A percentile compares a stretch with the other conserved stretches of the same genome.
These are phyloP conservation scores for Castanospermum australe DNA, from an alignment of 306 rosid genomes.

Conservation along the genomic window DNA sequence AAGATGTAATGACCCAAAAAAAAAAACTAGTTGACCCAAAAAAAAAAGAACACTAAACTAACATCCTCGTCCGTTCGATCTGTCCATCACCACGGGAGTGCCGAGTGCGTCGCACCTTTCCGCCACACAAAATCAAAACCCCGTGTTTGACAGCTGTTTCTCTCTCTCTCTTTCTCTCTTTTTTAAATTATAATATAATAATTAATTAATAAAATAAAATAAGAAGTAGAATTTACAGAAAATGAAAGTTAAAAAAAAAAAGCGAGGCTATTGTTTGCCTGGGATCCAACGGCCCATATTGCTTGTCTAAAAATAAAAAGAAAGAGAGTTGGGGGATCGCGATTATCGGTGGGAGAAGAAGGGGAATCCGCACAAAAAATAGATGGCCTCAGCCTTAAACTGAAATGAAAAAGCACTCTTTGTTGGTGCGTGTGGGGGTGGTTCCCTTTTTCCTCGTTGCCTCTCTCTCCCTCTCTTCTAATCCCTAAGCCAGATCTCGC, in stretches of 20 bases:
- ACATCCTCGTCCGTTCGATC: background rate
- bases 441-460: background rate
- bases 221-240: background rate
- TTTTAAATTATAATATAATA: too few relatives aligned
- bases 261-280: background rate
- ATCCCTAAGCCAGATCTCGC: conserved; percentile 26
- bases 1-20: too few relatives aligned
- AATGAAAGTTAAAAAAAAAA: background rate
- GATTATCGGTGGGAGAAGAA: conserved; percentile 48
- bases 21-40: too few relatives aligned
- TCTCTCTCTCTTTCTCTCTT: background rate
- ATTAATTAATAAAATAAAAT: background rate
- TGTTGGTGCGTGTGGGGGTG: too few relatives aligned
- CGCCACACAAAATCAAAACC: background rate
- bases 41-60: too few relatives aligned
- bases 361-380: conserved; percentile 31
- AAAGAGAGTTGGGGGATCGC: too few relatives aligned
- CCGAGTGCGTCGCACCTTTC: background rate
- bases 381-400: conserved; percentile 20
- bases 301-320: background rate
- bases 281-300: conserved; percentile 48
- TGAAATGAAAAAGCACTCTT: too few relatives aligned
- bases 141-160: conserved; percentile 47
- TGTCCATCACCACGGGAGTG: background rate
- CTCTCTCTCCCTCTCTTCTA: background rate